Conservation (phyloP, 495 filamentous ascomycete genomes). For the Penicillium paxilli region DNA sequence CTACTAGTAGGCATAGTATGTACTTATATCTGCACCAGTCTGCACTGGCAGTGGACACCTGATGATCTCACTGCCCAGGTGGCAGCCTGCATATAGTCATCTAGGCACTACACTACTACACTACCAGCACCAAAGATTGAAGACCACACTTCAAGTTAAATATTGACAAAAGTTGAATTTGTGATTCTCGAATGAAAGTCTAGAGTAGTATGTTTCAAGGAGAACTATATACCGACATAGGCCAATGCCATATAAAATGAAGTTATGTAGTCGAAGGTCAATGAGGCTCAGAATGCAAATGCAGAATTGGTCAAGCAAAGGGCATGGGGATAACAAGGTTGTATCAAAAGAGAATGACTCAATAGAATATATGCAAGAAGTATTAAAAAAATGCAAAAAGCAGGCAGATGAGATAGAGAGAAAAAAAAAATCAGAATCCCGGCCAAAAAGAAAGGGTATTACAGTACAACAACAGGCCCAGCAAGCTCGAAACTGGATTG, state of each 20-base stretch:
- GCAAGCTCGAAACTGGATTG: slow-evolving; percentile 2
- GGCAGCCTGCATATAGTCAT: no score
- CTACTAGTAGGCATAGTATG: no score
- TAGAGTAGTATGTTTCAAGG: slow-evolving; percentile 13
- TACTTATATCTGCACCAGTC: no score
- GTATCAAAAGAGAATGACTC: background rate
- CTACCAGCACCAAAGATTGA: no score
- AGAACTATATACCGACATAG: background rate
- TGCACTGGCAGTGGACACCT: no score
- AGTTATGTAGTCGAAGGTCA: background rate
- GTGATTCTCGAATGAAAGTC: background rate
- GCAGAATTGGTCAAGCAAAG: slow-evolving; percentile 5
- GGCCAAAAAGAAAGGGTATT: slow-evolving; percentile 7
- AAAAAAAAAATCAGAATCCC: background rate
- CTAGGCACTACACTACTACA: no score
- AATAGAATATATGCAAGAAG: slow-evolving; percentile 9
- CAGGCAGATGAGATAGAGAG: background rate
- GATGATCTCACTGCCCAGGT: no score
- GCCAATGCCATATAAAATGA: slow-evolving; percentile 1
- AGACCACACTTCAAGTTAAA: background rate
- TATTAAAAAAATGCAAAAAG: background rate
- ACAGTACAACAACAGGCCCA: slow-evolving; percentile 9
- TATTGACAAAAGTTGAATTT: background rate
- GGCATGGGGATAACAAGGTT: background rate
- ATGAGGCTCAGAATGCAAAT: slow-evolving; percentile 17